Conservation (phyloP, 2,329 filamentous ascomycete species). For the Pseudopyricularia cyperi region DNA sequence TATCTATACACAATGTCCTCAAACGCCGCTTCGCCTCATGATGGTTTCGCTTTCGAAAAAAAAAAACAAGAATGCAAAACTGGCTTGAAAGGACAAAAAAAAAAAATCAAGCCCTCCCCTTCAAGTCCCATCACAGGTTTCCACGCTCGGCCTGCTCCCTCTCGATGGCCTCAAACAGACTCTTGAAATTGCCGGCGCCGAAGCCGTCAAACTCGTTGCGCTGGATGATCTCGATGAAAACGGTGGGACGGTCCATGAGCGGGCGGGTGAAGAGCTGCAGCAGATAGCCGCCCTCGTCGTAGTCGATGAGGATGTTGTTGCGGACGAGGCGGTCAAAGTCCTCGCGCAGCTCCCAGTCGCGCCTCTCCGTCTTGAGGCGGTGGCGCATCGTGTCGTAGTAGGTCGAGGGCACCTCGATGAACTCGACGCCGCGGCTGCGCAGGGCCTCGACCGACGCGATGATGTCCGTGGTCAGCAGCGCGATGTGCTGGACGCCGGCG, state of each 20-base stretch:
- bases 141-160: slow-evolving; percentile 78
- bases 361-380: slow-evolving; percentile 52
- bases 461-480: slow-evolving; percentile 71
- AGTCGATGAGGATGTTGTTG: slow-evolving; percentile 85
- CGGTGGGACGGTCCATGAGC: slow-evolving; percentile 84
- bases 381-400: slow-evolving; percentile 72
- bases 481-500: slow-evolving; percentile 86
- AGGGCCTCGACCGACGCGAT: slow-evolving; percentile 63
- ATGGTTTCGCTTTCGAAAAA: no score
- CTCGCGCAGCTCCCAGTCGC: slow-evolving; percentile 46
- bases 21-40: no score
- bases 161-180: slow-evolving; percentile 89
- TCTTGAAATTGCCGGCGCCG: slow-evolving; percentile 92
- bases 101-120: not conserved
- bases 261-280: slow-evolving; percentile 71
- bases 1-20: no score
- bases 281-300: slow-evolving; percentile 84
- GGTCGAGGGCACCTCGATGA: slow-evolving; percentile 76
- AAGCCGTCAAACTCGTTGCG: slow-evolving; percentile 83
- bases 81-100: not conserved
- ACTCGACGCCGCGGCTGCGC: slow-evolving; percentile 79
- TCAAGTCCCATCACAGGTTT: slow-evolving; percentile 44
- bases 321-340: slow-evolving; percentile 67
- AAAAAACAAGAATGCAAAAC: not conserved
- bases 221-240: slow-evolving; percentile 95